phyloP scores from a whole-genome alignment of 768 basidiomycete species.

The Mrakia hoshinonis region DNA sequence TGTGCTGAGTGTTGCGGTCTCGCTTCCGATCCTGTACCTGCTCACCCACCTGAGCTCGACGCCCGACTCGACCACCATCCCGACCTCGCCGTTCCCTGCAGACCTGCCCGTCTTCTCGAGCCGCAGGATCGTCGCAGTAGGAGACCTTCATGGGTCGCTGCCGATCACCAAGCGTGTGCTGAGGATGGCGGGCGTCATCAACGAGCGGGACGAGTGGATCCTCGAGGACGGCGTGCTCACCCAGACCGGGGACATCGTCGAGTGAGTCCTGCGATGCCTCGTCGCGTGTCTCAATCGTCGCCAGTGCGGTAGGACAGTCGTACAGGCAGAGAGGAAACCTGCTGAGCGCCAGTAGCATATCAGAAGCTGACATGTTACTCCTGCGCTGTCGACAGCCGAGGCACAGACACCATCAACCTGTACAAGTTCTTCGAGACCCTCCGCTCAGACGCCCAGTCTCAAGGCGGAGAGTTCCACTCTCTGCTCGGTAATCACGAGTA shows the following conservation, averaged over 20 bases:
- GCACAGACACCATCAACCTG: conserved; percentile 78
- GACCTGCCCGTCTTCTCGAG: not conserved
- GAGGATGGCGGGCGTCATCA: conserved; percentile 66
- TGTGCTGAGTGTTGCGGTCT: not conserved
- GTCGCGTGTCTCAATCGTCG: too few relatives aligned
- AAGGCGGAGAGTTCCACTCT: not conserved
- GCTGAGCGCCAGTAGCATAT: too few relatives aligned
- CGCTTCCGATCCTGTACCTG: conserved; percentile 5
- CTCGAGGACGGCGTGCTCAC: conserved; percentile 77
- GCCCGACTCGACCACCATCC: not conserved
- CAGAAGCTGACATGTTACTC: too few relatives aligned
- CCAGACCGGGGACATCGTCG: conserved; percentile 93
- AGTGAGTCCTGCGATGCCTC: conserved; percentile 67
- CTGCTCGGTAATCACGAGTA: conserved; percentile 73
- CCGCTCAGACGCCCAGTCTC: conserved; percentile 48
- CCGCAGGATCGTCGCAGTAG: conserved; percentile 66
- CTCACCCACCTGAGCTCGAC: not conserved
- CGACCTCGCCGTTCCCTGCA: not conserved
- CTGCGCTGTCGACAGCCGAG: conserved; percentile 47
- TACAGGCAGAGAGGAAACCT: too few relatives aligned
- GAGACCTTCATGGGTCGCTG: conserved; percentile 85
- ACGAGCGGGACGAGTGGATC: conserved; percentile 66
- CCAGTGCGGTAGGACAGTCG: too few relatives aligned
- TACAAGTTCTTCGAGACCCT: conserved; percentile 78
- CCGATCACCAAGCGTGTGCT: conserved; percentile 70